Conservation (phyloP, 768 basidiomycete species). For the Tricholoma sp. region DNA sequence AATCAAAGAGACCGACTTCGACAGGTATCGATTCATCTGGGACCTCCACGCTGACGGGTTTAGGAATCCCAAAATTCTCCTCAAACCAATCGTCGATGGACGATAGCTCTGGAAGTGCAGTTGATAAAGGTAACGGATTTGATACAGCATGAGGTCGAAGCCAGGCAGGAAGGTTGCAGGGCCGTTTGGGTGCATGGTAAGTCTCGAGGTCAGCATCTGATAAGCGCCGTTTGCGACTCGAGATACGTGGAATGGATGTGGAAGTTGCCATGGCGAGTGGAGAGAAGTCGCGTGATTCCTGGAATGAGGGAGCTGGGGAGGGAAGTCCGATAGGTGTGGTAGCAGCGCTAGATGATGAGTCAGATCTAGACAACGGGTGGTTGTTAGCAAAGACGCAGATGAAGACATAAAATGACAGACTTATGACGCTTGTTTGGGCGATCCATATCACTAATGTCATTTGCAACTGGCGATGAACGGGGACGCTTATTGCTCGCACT, state of each 20-base stretch:
- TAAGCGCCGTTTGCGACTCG: slow-evolving; percentile 31
- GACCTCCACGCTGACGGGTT: slow-evolving; percentile 13
- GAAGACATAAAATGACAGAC: slow-evolving; percentile 4
- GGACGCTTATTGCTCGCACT: slow-evolving; percentile 10
- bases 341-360: neutral
- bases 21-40: slow-evolving; percentile 18
- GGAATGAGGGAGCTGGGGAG: slow-evolving; percentile 7
- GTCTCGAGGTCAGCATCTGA: slow-evolving; percentile 22
- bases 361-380: neutral
- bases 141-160: slow-evolving; percentile 24
- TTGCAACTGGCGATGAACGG: neutral
- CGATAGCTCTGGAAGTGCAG: slow-evolving; percentile 8
- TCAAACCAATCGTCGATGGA: slow-evolving; percentile 31
- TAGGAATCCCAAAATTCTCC: slow-evolving; percentile 23
- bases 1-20: slow-evolving; percentile 28
- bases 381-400: neutral
- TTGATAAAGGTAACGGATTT: slow-evolving; percentile 20
- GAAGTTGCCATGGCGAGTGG: slow-evolving; percentile 2
- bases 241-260: slow-evolving; percentile 5
- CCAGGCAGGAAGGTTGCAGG: slow-evolving; percentile 9
- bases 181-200: slow-evolving; percentile 18
- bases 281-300: slow-evolving; percentile 1
- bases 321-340: slow-evolving; percentile 1
- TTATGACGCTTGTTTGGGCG: slow-evolving; percentile 11
- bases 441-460: neutral